Evolutionary conservation across 768 basidiomycete genomes (phyloP).

Genomic region (Termitomyces eurrhizus): DNA sequence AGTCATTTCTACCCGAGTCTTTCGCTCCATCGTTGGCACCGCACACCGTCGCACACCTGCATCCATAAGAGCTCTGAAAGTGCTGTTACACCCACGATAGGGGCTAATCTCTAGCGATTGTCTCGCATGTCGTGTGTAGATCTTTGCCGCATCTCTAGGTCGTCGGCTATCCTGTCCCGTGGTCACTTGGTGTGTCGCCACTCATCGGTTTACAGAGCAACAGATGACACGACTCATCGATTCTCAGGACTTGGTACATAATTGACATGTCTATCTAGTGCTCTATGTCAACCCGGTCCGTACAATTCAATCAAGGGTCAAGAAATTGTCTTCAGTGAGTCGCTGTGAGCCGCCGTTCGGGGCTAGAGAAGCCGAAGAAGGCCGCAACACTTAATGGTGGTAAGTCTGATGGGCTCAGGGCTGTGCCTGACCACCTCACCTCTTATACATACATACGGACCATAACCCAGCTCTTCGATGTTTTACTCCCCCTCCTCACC

Average conservation of each 20-base stretch:
- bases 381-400: conserved; percentile 2
- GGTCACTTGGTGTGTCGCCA: neutral
- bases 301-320: neutral
- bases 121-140: neutral
- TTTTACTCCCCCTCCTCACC: neutral
- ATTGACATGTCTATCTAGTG: neutral
- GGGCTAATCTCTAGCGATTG: neutral
- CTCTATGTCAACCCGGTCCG: neutral
- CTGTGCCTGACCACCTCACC: neutral
- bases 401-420: conserved; percentile 1
- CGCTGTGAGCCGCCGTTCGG: conserved; percentile 2
- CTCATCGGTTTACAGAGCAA: neutral
- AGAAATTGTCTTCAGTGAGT: neutral
- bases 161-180: neutral
- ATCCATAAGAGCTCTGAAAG: neutral
- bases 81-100: neutral
- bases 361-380: conserved; percentile 9
- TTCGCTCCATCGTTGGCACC: neutral
- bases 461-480: neutral
- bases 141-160: neutral
- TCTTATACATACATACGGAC: neutral
- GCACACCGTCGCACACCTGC: neutral
- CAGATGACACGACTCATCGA: neutral
- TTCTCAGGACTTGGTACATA: neutral
- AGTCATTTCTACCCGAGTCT: neutral